These are phyloP conservation scores for Cyberlindnera mycetangii DNA, from an alignment of 805 yeast species.

Conservation along the genomic window DNA sequence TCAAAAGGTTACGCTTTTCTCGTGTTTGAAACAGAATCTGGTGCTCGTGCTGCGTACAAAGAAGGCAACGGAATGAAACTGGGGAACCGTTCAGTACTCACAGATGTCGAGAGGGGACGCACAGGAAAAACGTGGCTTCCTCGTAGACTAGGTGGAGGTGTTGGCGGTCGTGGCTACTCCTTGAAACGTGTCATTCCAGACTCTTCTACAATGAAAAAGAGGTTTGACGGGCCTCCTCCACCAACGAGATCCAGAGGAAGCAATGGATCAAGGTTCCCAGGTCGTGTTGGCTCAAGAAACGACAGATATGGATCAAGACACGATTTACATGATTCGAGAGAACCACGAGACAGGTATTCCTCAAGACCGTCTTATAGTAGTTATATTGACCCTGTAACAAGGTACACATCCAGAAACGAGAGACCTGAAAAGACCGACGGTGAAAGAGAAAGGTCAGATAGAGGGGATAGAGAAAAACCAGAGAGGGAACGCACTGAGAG, in stretches of 20 bases:
- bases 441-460: slow-evolving; percentile 21
- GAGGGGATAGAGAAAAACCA: slow-evolving; percentile 4
- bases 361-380: background rate
- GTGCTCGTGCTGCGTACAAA: slow-evolving; percentile 59
- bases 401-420: slow-evolving; percentile 12
- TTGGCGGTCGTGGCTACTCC: slow-evolving; percentile 80
- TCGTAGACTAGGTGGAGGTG: slow-evolving; percentile 81
- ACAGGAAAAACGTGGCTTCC: slow-evolving; percentile 68
- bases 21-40: slow-evolving; percentile 58
- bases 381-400: slow-evolving; percentile 1
- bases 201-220: slow-evolving; percentile 7
- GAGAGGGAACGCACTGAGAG: slow-evolving; percentile 18
- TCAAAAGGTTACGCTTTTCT: slow-evolving; percentile 85
- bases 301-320: slow-evolving; percentile 12
- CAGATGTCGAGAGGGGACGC: slow-evolving; percentile 72
- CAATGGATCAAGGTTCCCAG: slow-evolving; percentile 6
- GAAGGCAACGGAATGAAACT: slow-evolving; percentile 54
- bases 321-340: slow-evolving; percentile 8
- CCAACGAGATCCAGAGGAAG: slow-evolving; percentile 8
- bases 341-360: slow-evolving; percentile 9
- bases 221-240: slow-evolving; percentile 2
- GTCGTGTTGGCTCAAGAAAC: slow-evolving; percentile 13
- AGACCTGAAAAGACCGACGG: too few species aligned
- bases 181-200: slow-evolving; percentile 27
- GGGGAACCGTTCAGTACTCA: slow-evolving; percentile 54